Evolutionary conservation across 2,329 filamentous ascomycete species (phyloP).

Genomic region (Venturia carpophila): DNA sequence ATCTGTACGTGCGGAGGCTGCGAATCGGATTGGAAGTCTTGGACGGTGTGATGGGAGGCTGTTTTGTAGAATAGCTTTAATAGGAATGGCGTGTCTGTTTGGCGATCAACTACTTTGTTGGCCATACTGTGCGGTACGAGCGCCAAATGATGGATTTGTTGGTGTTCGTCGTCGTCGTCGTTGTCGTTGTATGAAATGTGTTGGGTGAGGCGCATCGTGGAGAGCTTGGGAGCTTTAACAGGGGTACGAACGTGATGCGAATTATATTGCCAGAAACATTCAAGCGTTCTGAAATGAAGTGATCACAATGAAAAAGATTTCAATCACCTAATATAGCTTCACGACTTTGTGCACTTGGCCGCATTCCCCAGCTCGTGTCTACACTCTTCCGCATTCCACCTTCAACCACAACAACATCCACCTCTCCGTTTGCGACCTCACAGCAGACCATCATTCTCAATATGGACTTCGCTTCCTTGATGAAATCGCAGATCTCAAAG

Average conservation of each 20-base stretch:
- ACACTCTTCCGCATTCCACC: not conserved
- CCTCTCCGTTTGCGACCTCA: not conserved
- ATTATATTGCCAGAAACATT: no score
- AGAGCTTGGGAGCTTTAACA: not conserved
- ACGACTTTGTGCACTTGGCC: not conserved
- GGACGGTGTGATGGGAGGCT: conserved; percentile 61
- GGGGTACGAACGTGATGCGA: not conserved
- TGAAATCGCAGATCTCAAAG: conserved; percentile 88
- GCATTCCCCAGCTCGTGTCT: not conserved
- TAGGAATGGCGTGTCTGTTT: conserved; percentile 70
- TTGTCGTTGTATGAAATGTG: not conserved
- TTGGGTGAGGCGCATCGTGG: not conserved
- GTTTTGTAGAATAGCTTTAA: conserved; percentile 77
- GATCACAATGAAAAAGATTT: not conserved
- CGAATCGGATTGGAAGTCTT: conserved; percentile 56
- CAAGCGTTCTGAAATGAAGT: not conserved
- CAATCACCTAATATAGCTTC: not conserved
- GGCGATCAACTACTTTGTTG: conserved; percentile 50
- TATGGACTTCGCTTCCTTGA: conserved; percentile 94
- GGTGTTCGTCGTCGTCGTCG: not conserved
- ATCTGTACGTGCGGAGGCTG: conserved; percentile 59
- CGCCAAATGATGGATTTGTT: not conserved
- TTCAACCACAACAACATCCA: not conserved
- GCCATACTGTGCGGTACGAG: not conserved
- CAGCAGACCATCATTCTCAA: not conserved